These are phyloP conservation scores for Pterocarpus santalinus DNA, from an alignment of 306 rosid genomes.

Conservation along the genomic window DNA sequence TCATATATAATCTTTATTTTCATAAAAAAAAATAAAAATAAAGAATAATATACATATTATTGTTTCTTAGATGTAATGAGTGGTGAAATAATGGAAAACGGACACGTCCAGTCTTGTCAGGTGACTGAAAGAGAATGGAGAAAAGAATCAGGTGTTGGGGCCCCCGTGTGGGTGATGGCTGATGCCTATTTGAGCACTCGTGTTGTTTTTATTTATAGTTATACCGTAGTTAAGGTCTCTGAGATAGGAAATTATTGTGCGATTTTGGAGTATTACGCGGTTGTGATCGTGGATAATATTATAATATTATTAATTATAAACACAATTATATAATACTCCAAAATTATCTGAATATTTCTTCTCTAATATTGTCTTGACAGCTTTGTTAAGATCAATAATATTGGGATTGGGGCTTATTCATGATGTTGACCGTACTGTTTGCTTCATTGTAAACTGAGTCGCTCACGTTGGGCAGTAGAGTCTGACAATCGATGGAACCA, in stretches of 20 bases:
- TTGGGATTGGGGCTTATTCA: neutral
- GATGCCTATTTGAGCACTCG: neutral
- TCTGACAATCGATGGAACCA: slow-evolving; percentile 63
- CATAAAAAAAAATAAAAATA: too few relatives aligned
- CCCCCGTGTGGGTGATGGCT: neutral
- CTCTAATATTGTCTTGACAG: too few relatives aligned
- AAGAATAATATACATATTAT: too few relatives aligned
- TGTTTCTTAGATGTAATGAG: neutral
- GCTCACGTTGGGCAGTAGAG: slow-evolving; percentile 15
- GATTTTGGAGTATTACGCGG: too few relatives aligned
- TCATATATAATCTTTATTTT: too few relatives aligned
- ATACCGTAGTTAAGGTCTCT: slow-evolving; percentile 12
- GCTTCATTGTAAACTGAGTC: neutral
- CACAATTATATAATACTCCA: too few relatives aligned
- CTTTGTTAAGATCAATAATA: too few relatives aligned
- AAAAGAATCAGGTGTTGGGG: neutral
- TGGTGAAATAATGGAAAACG: neutral
- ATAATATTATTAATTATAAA: too few relatives aligned
- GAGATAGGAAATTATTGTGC: too few relatives aligned
- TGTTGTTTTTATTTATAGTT: neutral
- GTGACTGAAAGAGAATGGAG: neutral
- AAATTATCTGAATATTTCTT: too few relatives aligned
- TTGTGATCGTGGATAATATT: too few relatives aligned
- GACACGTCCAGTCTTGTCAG: neutral
- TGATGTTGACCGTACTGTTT: slow-evolving; percentile 29